Evolutionary conservation across 2,329 filamentous ascomycete species (phyloP), one percentile per base, ranked within the genome.

Genomic region (Myriosclerotinia curreyana): DNA sequence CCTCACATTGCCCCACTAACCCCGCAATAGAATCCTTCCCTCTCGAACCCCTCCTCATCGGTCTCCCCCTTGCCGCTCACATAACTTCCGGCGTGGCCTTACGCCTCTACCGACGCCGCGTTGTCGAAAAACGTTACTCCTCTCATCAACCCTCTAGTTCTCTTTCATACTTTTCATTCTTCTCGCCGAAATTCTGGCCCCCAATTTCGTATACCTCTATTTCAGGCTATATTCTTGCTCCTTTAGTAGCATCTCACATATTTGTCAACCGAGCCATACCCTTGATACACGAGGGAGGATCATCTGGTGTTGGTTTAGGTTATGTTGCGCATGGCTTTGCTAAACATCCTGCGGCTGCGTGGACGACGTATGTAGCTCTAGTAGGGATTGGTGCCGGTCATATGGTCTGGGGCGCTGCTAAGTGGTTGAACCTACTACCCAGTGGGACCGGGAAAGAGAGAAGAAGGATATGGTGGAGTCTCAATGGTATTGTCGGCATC

Each of bases 251-350:
- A 1, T 85, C 85, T 7, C 94, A 98, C 76, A 83, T 88, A 3
- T 83, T 87, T 67, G 81, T 92, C 65, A 96, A 96, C 75, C 85
- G 94, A 42, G 77, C 86, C 3, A 79, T 96, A 34, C 94, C 95
- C 2, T 76, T 93, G 42, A 79, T 85, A 36, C 83, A 92, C 52
- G 90, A 96, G 62, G 93, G 93, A 8, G 92, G 93, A 65, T 92
- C 87, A 71, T 90, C 91, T n/a, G 88, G 94, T 62, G 87, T 97
- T 49, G 90, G 91, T 0, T 79, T 98, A 15, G 87, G 86, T 15
- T 98, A 90, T 75, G 87, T 97, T 9, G 86, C 88, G 15, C 93
- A 98, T 76, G 91, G 91, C 3, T 95, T 97, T 73, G 86, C 89
- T 38, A 82, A 85, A 17, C 88, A 91, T 71, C 86, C 88, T 0